Base-by-base conservation (phyloP, 2,329 filamentous ascomycete genomes). In the Dactylellina sp. region DNA sequence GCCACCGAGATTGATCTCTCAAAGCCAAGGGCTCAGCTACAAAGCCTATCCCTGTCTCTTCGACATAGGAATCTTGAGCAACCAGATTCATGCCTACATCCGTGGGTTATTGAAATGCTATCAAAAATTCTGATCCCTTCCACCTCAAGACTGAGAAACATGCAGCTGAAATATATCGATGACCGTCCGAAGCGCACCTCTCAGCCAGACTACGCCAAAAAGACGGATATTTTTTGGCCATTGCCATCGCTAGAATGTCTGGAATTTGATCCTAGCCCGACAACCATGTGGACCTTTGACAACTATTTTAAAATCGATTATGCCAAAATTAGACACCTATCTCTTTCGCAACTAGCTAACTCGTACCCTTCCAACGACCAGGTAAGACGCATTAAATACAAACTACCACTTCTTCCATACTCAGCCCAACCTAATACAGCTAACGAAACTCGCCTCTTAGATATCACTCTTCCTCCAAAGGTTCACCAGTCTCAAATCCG, bases 401-500 rank as follows among this genome's bases (percentile, higher is more conserved):
- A n/a, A n/a, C n/a, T n/a, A n/a, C n/a, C n/a, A n/a, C n/a, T n/a
- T n/a, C n/a, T n/a, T n/a, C n/a, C n/a, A n/a, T n/a, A n/a, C n/a
- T n/a, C n/a, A n/a, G n/a, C n/a, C n/a, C n/a, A n/a, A n/a, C n/a
- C n/a, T n/a, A 32, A 32, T 9, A 4, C 28, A 9, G 28, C 28
- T 32, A 32, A 32, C 4, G 9, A 32, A 20, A 22, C 42, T 46
- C n/a, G 20, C 42, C 16, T 46, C 12, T 16, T 22, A 55, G 50
- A 22, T 55, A 4, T 32, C 40, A 32, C 2, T 16, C 16, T 55
- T 55, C 35, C 18, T 55, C 16, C 32, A 55, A 11, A 39, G 22
- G 22, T 55, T 55, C 50, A 55, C 50, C 35, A 55, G 35, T 40
- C 35, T 55, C n/a, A 55, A 55, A 39, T 24, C 40, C 12, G 50